These are phyloP conservation scores for Melampsora larici-populina DNA, from an alignment of 1,284 basidiomycete genomes.

Conservation along the genomic window DNA sequence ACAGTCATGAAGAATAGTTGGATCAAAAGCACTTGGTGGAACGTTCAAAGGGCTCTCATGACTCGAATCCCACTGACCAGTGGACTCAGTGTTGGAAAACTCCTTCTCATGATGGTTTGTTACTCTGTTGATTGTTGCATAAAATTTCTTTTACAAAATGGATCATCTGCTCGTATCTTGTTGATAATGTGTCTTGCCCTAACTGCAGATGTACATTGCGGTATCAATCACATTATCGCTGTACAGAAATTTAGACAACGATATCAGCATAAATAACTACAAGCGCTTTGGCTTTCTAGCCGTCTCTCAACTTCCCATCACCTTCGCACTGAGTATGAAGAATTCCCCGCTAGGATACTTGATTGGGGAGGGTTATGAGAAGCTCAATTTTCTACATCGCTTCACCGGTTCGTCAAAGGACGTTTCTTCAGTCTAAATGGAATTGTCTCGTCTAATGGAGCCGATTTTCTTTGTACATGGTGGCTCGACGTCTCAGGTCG, in stretches of 20 bases:
- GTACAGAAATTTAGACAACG: constrained; percentile 18
- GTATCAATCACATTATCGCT: constrained; percentile 11
- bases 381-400: constrained; percentile 33
- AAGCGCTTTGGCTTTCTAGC: constrained; percentile 34
- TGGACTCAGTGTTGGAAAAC: not conserved
- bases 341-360: constrained; percentile 28
- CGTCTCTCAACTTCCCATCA: constrained; percentile 34
- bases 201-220: constrained; percentile 21
- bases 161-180: not conserved
- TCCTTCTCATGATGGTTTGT: not conserved
- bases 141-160: not conserved
- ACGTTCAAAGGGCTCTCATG: not conserved
- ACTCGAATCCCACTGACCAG: not conserved
- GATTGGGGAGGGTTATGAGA: constrained; percentile 33
- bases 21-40: not conserved
- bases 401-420: constrained; percentile 1
- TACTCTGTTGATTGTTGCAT: not conserved
- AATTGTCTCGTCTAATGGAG: not conserved
- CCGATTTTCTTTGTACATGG: not conserved
- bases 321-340: constrained; percentile 30
- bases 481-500: constrained; percentile 1
- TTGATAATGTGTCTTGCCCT: constrained; percentile 6
- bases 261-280: constrained; percentile 18
- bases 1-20: not conserved
- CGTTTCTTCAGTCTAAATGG: not conserved